These are phyloP conservation scores for Aspergillus haitiensis DNA, from an alignment of 495 filamentous ascomycete genomes.

Conservation along the genomic window DNA sequence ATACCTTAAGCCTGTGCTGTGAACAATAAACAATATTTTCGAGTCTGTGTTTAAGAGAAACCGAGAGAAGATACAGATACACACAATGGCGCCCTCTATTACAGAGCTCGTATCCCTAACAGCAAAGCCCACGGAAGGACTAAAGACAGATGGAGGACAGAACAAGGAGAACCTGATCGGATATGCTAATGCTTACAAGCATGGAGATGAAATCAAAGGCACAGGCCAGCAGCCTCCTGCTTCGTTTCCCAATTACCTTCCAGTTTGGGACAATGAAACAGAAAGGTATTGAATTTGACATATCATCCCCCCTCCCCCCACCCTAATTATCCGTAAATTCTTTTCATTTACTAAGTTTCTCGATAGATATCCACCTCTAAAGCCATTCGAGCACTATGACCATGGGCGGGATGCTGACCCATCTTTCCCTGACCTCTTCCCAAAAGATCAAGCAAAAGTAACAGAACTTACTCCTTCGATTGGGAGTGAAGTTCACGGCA, in stretches of 20 bases:
- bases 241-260: conserved; percentile 71
- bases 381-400: conserved; percentile 49
- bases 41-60: too few relatives aligned
- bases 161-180: conserved; percentile 64
- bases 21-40: background rate
- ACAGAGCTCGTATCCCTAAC: conserved; percentile 45
- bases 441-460: conserved; percentile 39
- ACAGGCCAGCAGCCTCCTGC: conserved; percentile 49
- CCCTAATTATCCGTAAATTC: too few relatives aligned
- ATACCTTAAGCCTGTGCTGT: background rate
- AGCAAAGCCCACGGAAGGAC: conserved; percentile 34
- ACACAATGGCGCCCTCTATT: conserved; percentile 56
- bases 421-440: conserved; percentile 52
- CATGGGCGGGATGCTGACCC: conserved; percentile 54
- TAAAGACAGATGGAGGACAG: conserved; percentile 45
- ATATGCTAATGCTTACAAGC: conserved; percentile 48
- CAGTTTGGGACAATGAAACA: conserved; percentile 66
- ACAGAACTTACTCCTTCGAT: conserved; percentile 56
- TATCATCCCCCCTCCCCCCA: too few relatives aligned
- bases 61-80: background rate
- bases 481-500: conserved; percentile 54
- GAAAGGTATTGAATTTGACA: too few relatives aligned
- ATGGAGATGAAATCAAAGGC: conserved; percentile 46
- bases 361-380: conserved; percentile 44
- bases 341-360: background rate